These are phyloP conservation scores for Passiflora organensis DNA, from an alignment of 345 rosid species.

Conservation along the genomic window DNA sequence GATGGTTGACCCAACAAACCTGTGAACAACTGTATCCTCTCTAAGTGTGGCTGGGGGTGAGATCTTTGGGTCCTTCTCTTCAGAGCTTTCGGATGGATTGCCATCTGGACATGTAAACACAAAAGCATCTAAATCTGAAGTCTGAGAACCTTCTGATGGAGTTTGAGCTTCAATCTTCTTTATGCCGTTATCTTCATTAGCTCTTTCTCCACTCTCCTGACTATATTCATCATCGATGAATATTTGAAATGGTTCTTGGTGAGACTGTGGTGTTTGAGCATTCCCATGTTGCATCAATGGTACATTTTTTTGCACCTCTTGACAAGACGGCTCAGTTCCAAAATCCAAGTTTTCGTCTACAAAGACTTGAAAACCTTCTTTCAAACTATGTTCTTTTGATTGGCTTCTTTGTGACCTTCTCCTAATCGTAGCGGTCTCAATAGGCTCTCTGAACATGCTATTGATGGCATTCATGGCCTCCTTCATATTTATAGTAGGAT, in stretches of 20 bases:
- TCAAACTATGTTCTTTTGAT: slow-evolving; percentile 31
- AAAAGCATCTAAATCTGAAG: slow-evolving; percentile 32
- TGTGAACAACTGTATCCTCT: slow-evolving; percentile 79
- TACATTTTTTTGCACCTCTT: slow-evolving; percentile 21
- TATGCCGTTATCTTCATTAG: slow-evolving; percentile 24
- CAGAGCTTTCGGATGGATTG: slow-evolving; percentile 48
- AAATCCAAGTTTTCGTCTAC: slow-evolving; percentile 42
- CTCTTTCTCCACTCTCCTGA: slow-evolving; percentile 29
- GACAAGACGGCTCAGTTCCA: slow-evolving; percentile 14
- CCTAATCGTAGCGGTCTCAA: slow-evolving; percentile 49
- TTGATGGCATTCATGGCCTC: slow-evolving; percentile 84
- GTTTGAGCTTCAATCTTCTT: slow-evolving; percentile 22
- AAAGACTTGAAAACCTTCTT: slow-evolving; percentile 45
- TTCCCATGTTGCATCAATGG: slow-evolving; percentile 13
- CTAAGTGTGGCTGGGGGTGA: slow-evolving; percentile 45
- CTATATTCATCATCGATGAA: slow-evolving; percentile 53
- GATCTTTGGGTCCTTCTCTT: slow-evolving; percentile 31
- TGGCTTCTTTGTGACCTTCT: slow-evolving; percentile 39
- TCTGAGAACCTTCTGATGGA: slow-evolving; percentile 8
- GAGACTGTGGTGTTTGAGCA: slow-evolving; percentile 26
- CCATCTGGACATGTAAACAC: slow-evolving; percentile 62
- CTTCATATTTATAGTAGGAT: slow-evolving; percentile 78
- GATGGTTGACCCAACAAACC: slow-evolving; percentile 83
- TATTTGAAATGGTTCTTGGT: slow-evolving; percentile 47
- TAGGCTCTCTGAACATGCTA: slow-evolving; percentile 79